phyloP scores from a whole-genome alignment of 495 filamentous ascomycete genomes.

The Evansstolkia leycettana region DNA sequence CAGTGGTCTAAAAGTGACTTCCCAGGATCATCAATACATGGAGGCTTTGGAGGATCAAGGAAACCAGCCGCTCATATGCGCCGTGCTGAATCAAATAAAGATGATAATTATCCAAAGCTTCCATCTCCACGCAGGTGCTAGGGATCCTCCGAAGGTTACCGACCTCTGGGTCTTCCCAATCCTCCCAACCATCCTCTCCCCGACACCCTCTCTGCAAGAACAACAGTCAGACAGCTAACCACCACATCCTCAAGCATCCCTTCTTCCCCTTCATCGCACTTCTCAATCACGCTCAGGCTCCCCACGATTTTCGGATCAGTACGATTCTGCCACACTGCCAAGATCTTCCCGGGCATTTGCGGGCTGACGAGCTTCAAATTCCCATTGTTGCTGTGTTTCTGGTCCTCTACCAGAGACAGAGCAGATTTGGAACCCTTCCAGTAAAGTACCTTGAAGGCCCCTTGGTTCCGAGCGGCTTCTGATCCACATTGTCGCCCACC shows the following conservation, averaged over 20 bases:
- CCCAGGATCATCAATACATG: too few species aligned
- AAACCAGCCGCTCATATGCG: too few species aligned
- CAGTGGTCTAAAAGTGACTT: too few species aligned
- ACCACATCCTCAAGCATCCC: constrained; percentile 2
- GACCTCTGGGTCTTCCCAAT: constrained; percentile 1
- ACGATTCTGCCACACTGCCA: constrained; percentile 3
- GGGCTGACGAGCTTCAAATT: constrained; percentile 3
- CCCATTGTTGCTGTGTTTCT: neutral
- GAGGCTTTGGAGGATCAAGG: too few species aligned
- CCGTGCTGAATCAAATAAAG: too few species aligned
- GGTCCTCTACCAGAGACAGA: neutral
- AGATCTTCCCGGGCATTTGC: constrained; percentile 1
- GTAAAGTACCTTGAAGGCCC: neutral
- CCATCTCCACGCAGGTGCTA: too few species aligned
- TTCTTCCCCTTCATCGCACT: constrained; percentile 1
- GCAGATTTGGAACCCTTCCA: constrained; percentile 4
- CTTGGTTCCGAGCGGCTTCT: neutral
- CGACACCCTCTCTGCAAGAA: constrained; percentile 5
- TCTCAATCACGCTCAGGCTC: constrained; percentile 1
- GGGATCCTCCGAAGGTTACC: too few species aligned
- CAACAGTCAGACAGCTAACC: constrained; percentile 3
- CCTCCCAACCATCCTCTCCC: constrained; percentile 4
- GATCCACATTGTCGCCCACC: too few species aligned
- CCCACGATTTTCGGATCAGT: constrained; percentile 1
- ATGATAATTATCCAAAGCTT: too few species aligned